Conservation (phyloP, 768 basidiomycete genomes). For the Boletus reticuloceps region DNA sequence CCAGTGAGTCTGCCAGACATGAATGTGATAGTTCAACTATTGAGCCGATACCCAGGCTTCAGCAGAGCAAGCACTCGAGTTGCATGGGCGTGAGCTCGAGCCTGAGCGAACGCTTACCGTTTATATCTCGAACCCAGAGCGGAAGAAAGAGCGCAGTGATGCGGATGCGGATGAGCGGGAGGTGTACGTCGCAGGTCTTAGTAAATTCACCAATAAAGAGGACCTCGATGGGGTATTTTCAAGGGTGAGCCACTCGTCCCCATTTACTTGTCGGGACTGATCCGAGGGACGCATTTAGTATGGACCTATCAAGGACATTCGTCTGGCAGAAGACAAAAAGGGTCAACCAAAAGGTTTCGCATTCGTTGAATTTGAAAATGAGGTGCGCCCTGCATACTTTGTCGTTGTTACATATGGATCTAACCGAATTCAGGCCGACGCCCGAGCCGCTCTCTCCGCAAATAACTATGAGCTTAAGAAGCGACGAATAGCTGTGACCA, state of each 20-base stretch:
- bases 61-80: constrained; percentile 74
- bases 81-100: constrained; percentile 76
- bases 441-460: constrained; percentile 65
- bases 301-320: constrained; percentile 77
- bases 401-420: background rate
- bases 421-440: constrained; percentile 55
- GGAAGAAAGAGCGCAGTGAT: constrained; percentile 88
- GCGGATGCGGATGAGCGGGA: constrained; percentile 81
- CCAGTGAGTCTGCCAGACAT: constrained; percentile 51
- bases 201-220: constrained; percentile 67
- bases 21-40: background rate
- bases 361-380: constrained; percentile 86
- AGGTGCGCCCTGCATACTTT: constrained; percentile 45
- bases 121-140: constrained; percentile 84
- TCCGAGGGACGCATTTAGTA: constrained; percentile 47
- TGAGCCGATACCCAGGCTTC: constrained; percentile 40
- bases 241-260: constrained; percentile 47
- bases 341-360: constrained; percentile 82
- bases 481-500: constrained; percentile 84
- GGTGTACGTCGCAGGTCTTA: constrained; percentile 85
- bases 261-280: constrained; percentile 1
- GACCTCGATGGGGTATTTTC: constrained; percentile 81
- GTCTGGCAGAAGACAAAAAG: constrained; percentile 70
- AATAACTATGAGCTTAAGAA: constrained; percentile 90
- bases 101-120: constrained; percentile 70